These are phyloP conservation scores for Kockiozyma suomiensis DNA, from an alignment of 805 yeast genomes.

Conservation along the genomic window DNA sequence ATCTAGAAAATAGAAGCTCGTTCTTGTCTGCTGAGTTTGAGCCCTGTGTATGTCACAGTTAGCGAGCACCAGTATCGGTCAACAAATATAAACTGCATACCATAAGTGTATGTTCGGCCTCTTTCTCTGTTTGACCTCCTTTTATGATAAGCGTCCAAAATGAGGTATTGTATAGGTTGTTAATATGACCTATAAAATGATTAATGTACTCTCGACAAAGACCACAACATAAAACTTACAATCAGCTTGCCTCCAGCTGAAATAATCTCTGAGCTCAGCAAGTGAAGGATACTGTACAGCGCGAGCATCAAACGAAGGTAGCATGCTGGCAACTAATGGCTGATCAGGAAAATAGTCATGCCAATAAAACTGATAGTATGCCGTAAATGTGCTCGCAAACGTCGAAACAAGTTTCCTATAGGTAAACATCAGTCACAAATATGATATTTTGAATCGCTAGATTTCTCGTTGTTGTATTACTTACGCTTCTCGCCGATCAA, in stretches of 20 bases:
- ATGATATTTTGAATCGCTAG: background rate
- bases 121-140: conserved; percentile 71
- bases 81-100: conserved; percentile 9
- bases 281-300: conserved; percentile 81
- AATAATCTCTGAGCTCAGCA: conserved; percentile 69
- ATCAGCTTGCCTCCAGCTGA: conserved; percentile 94
- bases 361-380: conserved; percentile 76
- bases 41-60: conserved; percentile 48
- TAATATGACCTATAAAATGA: conserved; percentile 64
- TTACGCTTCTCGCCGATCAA: conserved; percentile 71
- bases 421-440: background rate
- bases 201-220: background rate
- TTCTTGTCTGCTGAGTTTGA: conserved; percentile 83
- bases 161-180: conserved; percentile 87
- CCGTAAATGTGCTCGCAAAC: conserved; percentile 78
- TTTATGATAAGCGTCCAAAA: conserved; percentile 82
- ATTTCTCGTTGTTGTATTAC: background rate
- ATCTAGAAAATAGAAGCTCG: conserved; percentile 75
- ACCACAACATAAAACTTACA: conserved; percentile 42
- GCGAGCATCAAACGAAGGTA: conserved; percentile 91
- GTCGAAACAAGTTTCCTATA: conserved; percentile 74
- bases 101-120: conserved; percentile 73
- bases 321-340: conserved; percentile 52
- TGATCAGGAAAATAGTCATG: conserved; percentile 54
- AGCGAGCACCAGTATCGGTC: background rate